Evolutionary conservation across 2,329 filamentous ascomycete species (phyloP).

Genomic region (Paracamarosporium sp.): DNA sequence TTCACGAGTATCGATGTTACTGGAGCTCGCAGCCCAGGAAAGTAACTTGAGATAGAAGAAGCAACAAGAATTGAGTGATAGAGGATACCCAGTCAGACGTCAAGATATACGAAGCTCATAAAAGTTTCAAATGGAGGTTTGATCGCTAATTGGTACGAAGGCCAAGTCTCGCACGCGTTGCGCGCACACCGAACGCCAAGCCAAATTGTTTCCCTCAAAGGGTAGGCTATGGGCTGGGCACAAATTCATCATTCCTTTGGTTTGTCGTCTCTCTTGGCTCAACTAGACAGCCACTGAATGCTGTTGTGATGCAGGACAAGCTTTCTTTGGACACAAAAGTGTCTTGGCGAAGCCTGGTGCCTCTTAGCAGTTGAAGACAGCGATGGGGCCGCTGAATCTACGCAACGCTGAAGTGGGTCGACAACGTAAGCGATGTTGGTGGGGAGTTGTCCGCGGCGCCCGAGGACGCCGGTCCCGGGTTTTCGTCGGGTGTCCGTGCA

Average conservation of each 20-base stretch:
- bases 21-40: no score
- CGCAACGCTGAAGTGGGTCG: background rate
- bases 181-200: conserved; percentile 5
- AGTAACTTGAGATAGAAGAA: no score
- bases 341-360: background rate
- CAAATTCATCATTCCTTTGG: background rate
- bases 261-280: background rate
- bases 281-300: background rate
- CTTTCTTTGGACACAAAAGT: background rate
- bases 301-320: background rate
- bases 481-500: background rate
- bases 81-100: no score
- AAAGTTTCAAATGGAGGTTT: background rate
- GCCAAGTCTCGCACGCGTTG: background rate
- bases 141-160: background rate
- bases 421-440: background rate
- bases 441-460: background rate
- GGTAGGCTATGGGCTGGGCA: background rate
- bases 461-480: background rate
- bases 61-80: background rate
- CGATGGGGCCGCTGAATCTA: no score
- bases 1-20: no score
- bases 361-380: background rate
- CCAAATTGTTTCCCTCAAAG: background rate
- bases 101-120: background rate